phyloP scores from a whole-genome alignment of 495 filamentous ascomycete genomes.

The Tuber indicum region DNA sequence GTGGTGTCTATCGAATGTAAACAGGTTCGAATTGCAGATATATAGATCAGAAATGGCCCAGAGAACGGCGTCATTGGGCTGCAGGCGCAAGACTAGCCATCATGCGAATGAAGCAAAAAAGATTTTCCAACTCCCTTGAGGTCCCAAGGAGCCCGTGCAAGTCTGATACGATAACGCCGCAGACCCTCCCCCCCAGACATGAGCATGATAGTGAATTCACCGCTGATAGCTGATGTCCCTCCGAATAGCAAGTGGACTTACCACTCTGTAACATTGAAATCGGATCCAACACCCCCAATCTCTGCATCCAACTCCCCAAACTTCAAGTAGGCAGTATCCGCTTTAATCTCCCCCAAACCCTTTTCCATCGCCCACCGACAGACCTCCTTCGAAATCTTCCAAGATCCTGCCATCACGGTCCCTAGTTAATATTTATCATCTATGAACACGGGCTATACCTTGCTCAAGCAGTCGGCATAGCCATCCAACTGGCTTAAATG shows the following conservation, averaged over 20 bases:
- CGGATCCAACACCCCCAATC: constrained; percentile 7
- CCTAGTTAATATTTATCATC: constrained; percentile 18
- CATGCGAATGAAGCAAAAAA: too few relatives aligned
- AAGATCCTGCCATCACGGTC: constrained; percentile 12
- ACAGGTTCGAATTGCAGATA: too few relatives aligned
- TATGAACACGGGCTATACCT: constrained; percentile 21
- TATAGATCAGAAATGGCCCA: too few relatives aligned
- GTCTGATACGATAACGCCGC: neutral
- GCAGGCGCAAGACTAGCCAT: too few relatives aligned
- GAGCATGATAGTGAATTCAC: neutral
- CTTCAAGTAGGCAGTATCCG: constrained; percentile 6
- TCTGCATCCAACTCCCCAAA: constrained; percentile 5
- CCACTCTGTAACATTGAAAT: constrained; percentile 9
- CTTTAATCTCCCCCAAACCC: constrained; percentile 15
- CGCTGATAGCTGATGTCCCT: constrained; percentile 1
- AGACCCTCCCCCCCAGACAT: neutral
- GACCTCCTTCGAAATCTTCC: constrained; percentile 18
- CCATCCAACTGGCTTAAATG: constrained; percentile 11
- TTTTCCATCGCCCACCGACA: constrained; percentile 15
- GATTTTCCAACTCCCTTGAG: too few relatives aligned
- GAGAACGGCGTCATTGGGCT: too few relatives aligned
- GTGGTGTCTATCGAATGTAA: too few relatives aligned
- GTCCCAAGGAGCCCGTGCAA: too few relatives aligned
- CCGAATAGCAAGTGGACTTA: constrained; percentile 13
- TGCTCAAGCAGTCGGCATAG: constrained; percentile 12